A percentile compares a stretch with the other conserved stretches of the same genome.
Conservation (phyloP, 257 asterid genomes). For the Jaltomata sinuosa region DNA sequence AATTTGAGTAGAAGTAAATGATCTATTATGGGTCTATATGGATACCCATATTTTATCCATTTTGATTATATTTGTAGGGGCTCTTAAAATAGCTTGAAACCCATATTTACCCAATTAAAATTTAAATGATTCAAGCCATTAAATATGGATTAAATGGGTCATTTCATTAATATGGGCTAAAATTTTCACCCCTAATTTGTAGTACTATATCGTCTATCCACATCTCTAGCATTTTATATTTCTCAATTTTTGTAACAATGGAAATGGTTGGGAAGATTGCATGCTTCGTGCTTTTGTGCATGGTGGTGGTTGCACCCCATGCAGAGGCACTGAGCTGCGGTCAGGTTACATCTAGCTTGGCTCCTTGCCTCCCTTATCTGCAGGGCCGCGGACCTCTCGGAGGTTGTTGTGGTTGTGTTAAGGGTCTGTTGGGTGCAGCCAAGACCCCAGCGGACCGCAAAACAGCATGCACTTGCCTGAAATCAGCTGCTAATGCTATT, state of each 20-base stretch:
- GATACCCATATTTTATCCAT: too few relatives aligned
- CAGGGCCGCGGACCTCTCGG: not conserved
- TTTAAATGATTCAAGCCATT: too few relatives aligned
- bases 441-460: conserved; percentile 3
- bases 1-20: too few relatives aligned
- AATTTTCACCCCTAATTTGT: too few relatives aligned
- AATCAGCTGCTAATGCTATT: not conserved
- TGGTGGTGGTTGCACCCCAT: conserved; percentile 9
- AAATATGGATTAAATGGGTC: too few relatives aligned
- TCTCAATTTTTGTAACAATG: not conserved
- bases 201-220: not conserved
- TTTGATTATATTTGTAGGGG: too few relatives aligned
- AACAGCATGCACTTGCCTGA: conserved; percentile 14
- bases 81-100: too few relatives aligned
- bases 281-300: not conserved
- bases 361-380: not conserved
- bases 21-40: too few relatives aligned
- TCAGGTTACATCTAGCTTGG: not conserved
- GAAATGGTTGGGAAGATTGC: not conserved
- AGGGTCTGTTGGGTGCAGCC: not conserved
- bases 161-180: too few relatives aligned
- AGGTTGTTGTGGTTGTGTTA: not conserved
- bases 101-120: too few relatives aligned
- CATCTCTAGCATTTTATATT: not conserved
- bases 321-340: not conserved